Conservation (phyloP, 192 early-diverging fungal species). For the Podila epicladia region DNA sequence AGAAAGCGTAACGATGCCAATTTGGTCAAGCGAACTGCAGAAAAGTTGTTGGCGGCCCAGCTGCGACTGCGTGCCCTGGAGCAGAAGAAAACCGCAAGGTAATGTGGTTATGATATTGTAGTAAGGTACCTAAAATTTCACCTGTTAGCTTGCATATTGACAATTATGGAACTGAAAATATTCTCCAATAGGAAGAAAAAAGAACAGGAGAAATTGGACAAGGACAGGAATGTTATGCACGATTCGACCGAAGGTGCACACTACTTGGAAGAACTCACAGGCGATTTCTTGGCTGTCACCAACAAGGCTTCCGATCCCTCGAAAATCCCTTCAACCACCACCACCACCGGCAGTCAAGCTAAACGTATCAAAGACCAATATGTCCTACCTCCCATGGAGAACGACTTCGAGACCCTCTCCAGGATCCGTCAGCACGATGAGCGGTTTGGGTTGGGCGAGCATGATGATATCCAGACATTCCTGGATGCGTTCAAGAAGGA, state of each 20-base stretch:
- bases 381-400: slow-evolving; percentile 60
- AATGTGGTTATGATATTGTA: background rate
- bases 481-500: slow-evolving; percentile 41
- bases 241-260: slow-evolving; percentile 23
- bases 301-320: background rate
- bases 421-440: slow-evolving; percentile 51
- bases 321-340: too few species aligned
- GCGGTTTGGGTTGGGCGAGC: slow-evolving; percentile 20
- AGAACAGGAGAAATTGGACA: slow-evolving; percentile 50
- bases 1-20: slow-evolving; percentile 53
- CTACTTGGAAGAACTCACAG: slow-evolving; percentile 11
- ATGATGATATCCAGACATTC: slow-evolving; percentile 27
- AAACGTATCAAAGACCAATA: slow-evolving; percentile 61
- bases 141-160: too few species aligned
- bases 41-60: slow-evolving; percentile 84
- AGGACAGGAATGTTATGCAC: slow-evolving; percentile 39
- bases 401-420: slow-evolving; percentile 40
- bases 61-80: slow-evolving; percentile 76
- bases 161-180: too few species aligned
- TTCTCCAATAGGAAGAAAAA: slow-evolving; percentile 23
- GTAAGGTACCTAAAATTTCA: background rate
- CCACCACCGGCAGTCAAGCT: slow-evolving; percentile 24
- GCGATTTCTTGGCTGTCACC: background rate
- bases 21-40: slow-evolving; percentile 78
- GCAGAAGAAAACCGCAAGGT: slow-evolving; percentile 53